phyloP scores from a whole-genome alignment of 441 rosid species.

The Pelargonium fulgidum region DNA sequence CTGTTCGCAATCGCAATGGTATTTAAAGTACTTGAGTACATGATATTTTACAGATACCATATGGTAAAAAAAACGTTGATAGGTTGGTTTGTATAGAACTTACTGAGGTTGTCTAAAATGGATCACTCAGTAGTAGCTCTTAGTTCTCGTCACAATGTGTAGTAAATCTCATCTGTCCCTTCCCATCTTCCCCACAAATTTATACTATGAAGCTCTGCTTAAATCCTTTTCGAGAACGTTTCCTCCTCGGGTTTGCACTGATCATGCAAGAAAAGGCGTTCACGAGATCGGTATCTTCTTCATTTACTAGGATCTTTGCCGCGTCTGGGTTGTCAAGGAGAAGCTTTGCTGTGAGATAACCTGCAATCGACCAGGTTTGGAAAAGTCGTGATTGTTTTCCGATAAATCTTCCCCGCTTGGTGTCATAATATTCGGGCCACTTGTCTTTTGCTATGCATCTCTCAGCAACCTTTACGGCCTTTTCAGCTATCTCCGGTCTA shows the following conservation, averaged over 20 bases:
- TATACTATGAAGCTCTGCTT: conserved; percentile 47
- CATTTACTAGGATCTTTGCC: conserved; percentile 45
- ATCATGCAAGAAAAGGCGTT: conserved; percentile 63
- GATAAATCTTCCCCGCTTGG: conserved; percentile 50
- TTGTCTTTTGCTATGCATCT: conserved; percentile 48
- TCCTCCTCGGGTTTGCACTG: conserved; percentile 52
- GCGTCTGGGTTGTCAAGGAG: conserved; percentile 46
- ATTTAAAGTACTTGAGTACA: background rate
- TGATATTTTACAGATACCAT: conserved; percentile 2
- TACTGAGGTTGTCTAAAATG: background rate
- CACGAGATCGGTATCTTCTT: conserved; percentile 52
- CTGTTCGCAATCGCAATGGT: background rate
- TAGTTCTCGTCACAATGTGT: background rate
- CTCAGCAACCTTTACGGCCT: conserved; percentile 53
- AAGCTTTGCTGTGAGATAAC: conserved; percentile 58
- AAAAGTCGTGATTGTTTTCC: conserved; percentile 52
- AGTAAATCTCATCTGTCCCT: too few species aligned
- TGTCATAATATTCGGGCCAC: conserved; percentile 69
- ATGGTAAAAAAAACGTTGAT: background rate
- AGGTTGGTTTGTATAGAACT: background rate
- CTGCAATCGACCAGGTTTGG: conserved; percentile 69
- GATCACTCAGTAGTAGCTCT: background rate
- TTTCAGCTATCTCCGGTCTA: conserved; percentile 61
- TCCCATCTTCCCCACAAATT: conserved; percentile 12
- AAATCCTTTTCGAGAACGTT: conserved; percentile 43